Conservation (phyloP, 1,284 basidiomycete species). For the Cryptococcus sp. region DNA sequence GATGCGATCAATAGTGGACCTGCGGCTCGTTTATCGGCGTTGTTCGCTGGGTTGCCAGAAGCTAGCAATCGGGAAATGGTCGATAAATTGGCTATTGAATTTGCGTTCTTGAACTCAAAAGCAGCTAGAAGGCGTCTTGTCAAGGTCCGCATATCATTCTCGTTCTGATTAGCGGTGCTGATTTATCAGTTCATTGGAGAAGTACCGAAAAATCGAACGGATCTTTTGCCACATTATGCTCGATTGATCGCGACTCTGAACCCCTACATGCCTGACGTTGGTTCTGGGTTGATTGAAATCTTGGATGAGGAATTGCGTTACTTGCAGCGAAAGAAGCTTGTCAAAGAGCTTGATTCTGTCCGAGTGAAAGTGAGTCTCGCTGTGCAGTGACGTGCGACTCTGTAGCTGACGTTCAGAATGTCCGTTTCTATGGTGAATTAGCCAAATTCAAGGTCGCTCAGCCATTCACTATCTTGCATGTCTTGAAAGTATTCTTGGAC, state of each 20-base stretch:
- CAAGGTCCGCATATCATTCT: conserved; percentile 51
- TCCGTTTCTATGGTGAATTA: conserved; percentile 81
- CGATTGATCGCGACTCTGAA: conserved; percentile 82
- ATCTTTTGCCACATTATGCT: conserved; percentile 90
- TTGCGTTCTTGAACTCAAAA: conserved; percentile 93
- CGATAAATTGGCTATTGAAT: conserved; percentile 91
- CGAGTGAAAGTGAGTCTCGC: conserved; percentile 65
- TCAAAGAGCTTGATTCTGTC: conserved; percentile 79
- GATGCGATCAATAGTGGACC: conserved; percentile 63
- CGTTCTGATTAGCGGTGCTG: background rate
- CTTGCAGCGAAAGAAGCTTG: conserved; percentile 87
- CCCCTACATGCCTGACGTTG: conserved; percentile 91
- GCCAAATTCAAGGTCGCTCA: conserved; percentile 96
- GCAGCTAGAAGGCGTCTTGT: conserved; percentile 84
- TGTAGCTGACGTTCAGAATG: conserved; percentile 60
- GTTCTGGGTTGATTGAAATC: conserved; percentile 73
- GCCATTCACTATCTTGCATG: conserved; percentile 85
- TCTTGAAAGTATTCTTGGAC: conserved; percentile 94
- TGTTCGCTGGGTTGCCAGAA: conserved; percentile 90
- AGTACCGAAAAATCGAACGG: conserved; percentile 81
- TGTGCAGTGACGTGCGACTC: background rate
- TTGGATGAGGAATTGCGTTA: conserved; percentile 96
- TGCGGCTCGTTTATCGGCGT: conserved; percentile 81
- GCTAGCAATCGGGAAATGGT: conserved; percentile 87
- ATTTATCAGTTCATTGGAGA: conserved; percentile 73